These are phyloP conservation scores for Osmanthus fragrans DNA, from an alignment of 257 asterid species.

Conservation along the genomic window DNA sequence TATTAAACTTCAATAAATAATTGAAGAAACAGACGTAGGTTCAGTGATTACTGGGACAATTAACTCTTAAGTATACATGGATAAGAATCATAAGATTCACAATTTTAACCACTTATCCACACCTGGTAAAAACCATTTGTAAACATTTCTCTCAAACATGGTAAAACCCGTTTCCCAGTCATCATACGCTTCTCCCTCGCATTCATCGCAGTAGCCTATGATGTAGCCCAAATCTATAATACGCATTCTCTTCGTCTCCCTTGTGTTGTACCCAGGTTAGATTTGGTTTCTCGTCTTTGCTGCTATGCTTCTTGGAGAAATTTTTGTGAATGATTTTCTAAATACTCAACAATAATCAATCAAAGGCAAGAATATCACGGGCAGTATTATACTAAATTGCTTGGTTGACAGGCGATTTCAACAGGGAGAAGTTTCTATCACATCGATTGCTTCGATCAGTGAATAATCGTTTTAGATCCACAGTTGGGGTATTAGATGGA, in stretches of 20 bases:
- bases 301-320: background rate
- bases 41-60: too few relatives aligned
- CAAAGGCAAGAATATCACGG: background rate
- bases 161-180: too few relatives aligned
- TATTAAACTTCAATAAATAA: too few relatives aligned
- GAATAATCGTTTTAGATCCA: slow-evolving; percentile 90
- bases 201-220: too few relatives aligned
- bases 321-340: too few relatives aligned
- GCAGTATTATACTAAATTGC: background rate
- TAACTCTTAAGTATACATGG: too few relatives aligned
- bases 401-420: slow-evolving; percentile 35
- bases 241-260: background rate
- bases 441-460: slow-evolving; percentile 85
- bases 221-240: background rate
- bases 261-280: background rate
- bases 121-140: too few relatives aligned
- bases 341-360: background rate
- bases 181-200: too few relatives aligned
- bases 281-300: background rate
- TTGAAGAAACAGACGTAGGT: too few relatives aligned
- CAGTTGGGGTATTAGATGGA: slow-evolving; percentile 71
- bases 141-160: too few relatives aligned
- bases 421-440: slow-evolving; percentile 80
- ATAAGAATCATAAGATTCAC: too few relatives aligned
- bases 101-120: too few relatives aligned